Conservation (phyloP, 495 filamentous ascomycete genomes). For the Trichoderma virens region DNA sequence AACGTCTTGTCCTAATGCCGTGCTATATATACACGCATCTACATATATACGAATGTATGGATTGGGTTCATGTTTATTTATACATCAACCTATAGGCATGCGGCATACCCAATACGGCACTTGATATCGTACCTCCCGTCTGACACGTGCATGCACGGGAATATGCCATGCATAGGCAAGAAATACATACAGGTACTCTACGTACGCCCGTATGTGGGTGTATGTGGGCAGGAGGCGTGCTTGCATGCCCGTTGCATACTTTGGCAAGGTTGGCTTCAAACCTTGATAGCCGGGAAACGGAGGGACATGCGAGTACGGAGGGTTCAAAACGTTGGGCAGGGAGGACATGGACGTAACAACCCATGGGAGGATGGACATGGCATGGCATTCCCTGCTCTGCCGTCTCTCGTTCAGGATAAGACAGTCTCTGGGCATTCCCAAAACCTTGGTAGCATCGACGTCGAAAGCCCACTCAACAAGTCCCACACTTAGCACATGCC, state of each 20-base stretch:
- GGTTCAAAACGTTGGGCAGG: too few species aligned
- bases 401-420: neutral
- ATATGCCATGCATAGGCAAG: slow-evolving; percentile 4
- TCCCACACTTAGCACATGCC: neutral
- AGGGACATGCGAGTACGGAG: too few species aligned
- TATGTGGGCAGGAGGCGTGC: neutral
- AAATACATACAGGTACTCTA: neutral
- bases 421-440: neutral
- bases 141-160: neutral
- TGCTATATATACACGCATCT: neutral
- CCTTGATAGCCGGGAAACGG: neutral
- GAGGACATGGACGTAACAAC: too few species aligned
- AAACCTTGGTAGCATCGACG: neutral
- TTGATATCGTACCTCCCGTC: neutral
- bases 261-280: neutral
- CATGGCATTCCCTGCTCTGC: neutral
- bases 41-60: neutral
- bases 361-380: neutral
- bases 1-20: neutral
- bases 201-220: neutral
- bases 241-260: neutral
- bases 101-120: neutral
- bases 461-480: neutral
- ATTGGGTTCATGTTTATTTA: neutral
- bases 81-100: neutral